Evolutionary conservation across 306 rosid genomes (phyloP), one percentile per base, ranked within the genome.

Genomic region (Quercus bicolor): DNA sequence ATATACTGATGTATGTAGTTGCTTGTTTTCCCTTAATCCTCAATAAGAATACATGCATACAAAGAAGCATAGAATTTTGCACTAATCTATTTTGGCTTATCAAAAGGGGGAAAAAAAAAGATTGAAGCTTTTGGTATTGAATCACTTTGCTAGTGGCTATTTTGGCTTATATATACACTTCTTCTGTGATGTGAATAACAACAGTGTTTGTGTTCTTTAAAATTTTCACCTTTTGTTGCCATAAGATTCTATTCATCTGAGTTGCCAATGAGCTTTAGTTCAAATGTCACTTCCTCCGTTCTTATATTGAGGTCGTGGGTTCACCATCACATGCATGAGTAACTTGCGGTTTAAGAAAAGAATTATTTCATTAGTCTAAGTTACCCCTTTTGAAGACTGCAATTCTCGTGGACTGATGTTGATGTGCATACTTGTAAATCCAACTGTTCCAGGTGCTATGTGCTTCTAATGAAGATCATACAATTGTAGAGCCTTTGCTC

Each of bases 381-480:
- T n/a, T 66, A 3, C 18, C 20, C 72, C 52, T 19, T 64, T 33
- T 33, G 52, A 66, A 66, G 51, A 34, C 28, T 19, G 26, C 33
- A 21, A 34, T 66, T 66, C 33, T 31, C 10, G 26, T 18, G 71
- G 52, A 34, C 28, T 66, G 51, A 66, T n/a, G 54, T 69, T 81
- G 13, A 72, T 40, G 31, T 82, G 64, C 60, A n/a, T 73, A 57
- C 57, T 60, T 77, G 81, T 79, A 73, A 51, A 76, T 76, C 73
- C 74, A 52, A 45, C n/a, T 52, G 77, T 62, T 79, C 53, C 84
- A 93, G 99, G 99, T 95, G 69, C 81, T 95, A 31, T 93, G 99
- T 83, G 98, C 98, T 81, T 93, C 98, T 53, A 91, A 76, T 72
- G 98, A 91, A 84, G 96, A 89, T 78, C 92, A 86, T 74, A 84